Evolutionary conservation across 2,329 filamentous ascomycete genomes (phyloP), one percentile per base, ranked within the genome.

Genomic region (Stachybotrys echinatus): DNA sequence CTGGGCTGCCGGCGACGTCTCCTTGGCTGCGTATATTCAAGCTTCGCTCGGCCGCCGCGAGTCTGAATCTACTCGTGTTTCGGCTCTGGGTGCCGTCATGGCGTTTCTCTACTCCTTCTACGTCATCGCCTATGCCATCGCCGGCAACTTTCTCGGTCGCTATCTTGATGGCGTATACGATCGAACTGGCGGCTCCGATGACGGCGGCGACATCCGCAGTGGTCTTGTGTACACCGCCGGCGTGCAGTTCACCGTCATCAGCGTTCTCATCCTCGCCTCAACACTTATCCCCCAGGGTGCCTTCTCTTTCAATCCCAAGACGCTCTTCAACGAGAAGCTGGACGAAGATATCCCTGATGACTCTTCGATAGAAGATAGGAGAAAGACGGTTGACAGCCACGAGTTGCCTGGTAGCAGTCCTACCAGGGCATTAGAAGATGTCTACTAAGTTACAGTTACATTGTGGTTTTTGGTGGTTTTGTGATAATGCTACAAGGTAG

Each of bases 1-100:
- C 19, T 78, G 74, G 74, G 75, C 75, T 0, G 74, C 75, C 4
- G 74, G 74, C 14, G 74, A 78, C 48, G 74, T 77, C 14, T 75
- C 73, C 4, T 68, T 77, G 0, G 71, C 72, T 1, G 75, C 75
- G 2, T 77, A 76, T 56, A 75, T 77, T 45, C 75, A 78, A 57
- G 73, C 74, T 4, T 71, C 71, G 6, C 65, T 77, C n/a, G 66
- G 71, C 1, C 65, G 73, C 21, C 63, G 72, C 22, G 74, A 77
- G 54, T 64, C 64, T 10, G 63, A 71, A 42, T 67, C 69, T 37
- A 65, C 68, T 43, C 70, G 74, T 40, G 72, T 77, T 2, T 75
- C 74, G 2, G 70, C 74, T 0, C 63, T 77, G 2, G 75, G 72
- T 18, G 73, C 75, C 1, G 74, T 78, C 39, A 77, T 78, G 74